Conservation (phyloP, 345 rosid species). For the Rhizophora mangle region DNA sequence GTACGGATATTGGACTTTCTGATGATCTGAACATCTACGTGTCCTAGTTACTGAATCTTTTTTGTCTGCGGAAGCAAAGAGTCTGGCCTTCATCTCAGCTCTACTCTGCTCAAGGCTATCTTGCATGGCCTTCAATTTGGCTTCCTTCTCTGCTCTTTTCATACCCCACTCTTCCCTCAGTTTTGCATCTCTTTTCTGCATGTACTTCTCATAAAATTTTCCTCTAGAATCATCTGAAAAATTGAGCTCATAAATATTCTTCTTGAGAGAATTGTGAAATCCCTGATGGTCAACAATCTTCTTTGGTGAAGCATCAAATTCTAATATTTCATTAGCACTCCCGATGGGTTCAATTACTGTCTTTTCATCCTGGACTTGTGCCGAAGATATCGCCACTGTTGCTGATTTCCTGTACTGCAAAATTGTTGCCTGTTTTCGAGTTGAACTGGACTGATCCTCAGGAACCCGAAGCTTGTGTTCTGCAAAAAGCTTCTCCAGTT, state of each 20-base stretch:
- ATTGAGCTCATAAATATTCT: constrained; percentile 50
- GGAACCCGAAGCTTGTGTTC: constrained; percentile 88
- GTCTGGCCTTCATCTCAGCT: constrained; percentile 71
- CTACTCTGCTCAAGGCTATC: constrained; percentile 73
- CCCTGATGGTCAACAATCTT: constrained; percentile 48
- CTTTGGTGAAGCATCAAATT: constrained; percentile 38
- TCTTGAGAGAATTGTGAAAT: constrained; percentile 42
- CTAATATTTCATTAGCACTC: constrained; percentile 9
- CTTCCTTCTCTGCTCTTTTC: constrained; percentile 71
- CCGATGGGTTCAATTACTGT: constrained; percentile 22
- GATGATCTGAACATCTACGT: constrained; percentile 54
- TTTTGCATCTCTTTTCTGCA: constrained; percentile 82
- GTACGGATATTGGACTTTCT: constrained; percentile 48
- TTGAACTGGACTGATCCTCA: constrained; percentile 64
- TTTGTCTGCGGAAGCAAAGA: constrained; percentile 42
- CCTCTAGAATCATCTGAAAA: constrained; percentile 79
- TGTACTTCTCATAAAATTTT: constrained; percentile 63
- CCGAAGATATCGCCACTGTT: constrained; percentile 38
- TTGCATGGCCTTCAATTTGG: constrained; percentile 75
- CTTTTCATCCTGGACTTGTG: constrained; percentile 42
- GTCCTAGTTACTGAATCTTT: constrained; percentile 44
- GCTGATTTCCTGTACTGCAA: constrained; percentile 44
- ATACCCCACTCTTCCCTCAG: constrained; percentile 78
- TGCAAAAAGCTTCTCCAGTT: constrained; percentile 90
- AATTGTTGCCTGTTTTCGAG: constrained; percentile 45